These are phyloP conservation scores for Zygnema cylindricum DNA, from an alignment of 139 green algal genomes.

Conservation along the genomic window DNA sequence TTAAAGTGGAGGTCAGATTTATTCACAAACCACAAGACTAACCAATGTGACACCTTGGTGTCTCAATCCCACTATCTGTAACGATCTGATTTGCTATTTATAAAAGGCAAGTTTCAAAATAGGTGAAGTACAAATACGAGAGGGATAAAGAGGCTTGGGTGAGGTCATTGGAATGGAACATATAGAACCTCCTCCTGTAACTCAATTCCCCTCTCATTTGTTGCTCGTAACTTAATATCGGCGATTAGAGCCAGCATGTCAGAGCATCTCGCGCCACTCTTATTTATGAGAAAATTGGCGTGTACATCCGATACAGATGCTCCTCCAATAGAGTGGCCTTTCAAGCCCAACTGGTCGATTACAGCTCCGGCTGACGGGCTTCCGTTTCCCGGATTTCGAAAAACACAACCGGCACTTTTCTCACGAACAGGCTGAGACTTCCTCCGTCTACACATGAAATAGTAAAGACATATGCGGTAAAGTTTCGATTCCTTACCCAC, in stretches of 20 bases:
- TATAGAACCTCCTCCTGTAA: constrained; percentile 51
- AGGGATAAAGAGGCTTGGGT: neutral
- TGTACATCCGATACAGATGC: constrained; percentile 63
- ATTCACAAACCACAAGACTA: no score
- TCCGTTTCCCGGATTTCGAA: constrained; percentile 59
- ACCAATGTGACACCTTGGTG: no score
- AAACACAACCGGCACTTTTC: constrained; percentile 59
- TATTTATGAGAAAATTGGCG: constrained; percentile 68
- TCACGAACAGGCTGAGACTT: constrained; percentile 58
- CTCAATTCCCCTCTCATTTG: constrained; percentile 24
- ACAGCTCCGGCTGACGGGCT: constrained; percentile 55
- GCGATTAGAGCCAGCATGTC: constrained; percentile 64
- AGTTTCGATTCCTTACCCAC: no score
- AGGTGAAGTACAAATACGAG: neutral
- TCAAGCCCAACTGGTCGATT: constrained; percentile 64
- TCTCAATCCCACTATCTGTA: no score
- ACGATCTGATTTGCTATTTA: neutral
- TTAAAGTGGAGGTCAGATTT: no score
- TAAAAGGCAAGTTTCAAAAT: neutral
- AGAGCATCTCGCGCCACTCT: constrained; percentile 5
- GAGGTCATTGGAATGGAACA: constrained; percentile 2
- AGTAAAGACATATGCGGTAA: no score
- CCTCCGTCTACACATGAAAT: neutral
- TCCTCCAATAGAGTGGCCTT: constrained; percentile 60
- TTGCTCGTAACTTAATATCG: constrained; percentile 53